phyloP scores from a whole-genome alignment of 306 rosid genomes.

The Argentina anserina region DNA sequence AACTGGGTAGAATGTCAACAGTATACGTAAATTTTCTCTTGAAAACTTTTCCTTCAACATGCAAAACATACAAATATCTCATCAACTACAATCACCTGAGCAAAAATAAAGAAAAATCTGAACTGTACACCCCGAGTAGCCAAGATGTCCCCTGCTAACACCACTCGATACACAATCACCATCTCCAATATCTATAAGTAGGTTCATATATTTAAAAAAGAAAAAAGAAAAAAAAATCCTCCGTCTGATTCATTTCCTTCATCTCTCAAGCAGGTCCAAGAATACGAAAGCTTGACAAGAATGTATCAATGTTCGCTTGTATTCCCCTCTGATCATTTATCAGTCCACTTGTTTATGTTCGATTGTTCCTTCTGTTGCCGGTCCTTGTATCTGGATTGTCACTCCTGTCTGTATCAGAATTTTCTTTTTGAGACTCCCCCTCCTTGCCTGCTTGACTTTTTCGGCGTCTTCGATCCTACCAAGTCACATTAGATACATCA shows the following conservation, averaged over 20 bases:
- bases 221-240: conserved; percentile 37
- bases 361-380: conserved; percentile 40
- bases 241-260: conserved; percentile 27
- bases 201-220: conserved; percentile 23
- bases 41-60: conserved; percentile 9
- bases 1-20: not conserved
- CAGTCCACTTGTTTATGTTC: conserved; percentile 28
- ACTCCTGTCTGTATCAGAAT: conserved; percentile 51
- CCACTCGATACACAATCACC: conserved; percentile 42
- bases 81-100: conserved; percentile 19
- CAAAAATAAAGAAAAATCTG: conserved; percentile 18
- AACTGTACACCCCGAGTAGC: conserved; percentile 47
- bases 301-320: conserved; percentile 32
- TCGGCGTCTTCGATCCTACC: conserved; percentile 64
- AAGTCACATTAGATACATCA: conserved; percentile 18
- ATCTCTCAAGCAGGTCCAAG: conserved; percentile 35
- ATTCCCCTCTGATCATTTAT: conserved; percentile 21
- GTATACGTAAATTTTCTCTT: not conserved
- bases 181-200: conserved; percentile 49
- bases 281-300: conserved; percentile 35
- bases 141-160: conserved; percentile 30
- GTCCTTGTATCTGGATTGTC: conserved; percentile 42
- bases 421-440: conserved; percentile 34
- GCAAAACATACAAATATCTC: conserved; percentile 2
- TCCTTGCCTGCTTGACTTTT: conserved; percentile 48